phyloP scores from a whole-genome alignment of 2,329 filamentous ascomycete genomes.

The Penicillium sp. region DNA sequence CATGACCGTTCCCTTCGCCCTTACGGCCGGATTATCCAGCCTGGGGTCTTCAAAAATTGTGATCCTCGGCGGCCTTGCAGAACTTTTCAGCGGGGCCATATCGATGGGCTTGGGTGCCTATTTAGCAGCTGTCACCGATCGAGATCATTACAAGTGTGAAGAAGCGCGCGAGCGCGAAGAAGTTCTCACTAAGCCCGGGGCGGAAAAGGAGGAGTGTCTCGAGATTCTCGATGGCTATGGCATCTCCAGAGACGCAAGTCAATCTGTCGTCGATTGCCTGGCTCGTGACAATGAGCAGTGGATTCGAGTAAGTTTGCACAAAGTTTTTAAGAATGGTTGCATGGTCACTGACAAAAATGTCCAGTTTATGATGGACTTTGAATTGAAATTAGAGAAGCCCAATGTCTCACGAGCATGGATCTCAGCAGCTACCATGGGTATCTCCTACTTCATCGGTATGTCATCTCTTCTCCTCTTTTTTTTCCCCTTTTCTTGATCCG shows the following conservation, averaged over 20 bases:
- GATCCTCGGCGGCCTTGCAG: slow-evolving; percentile 68
- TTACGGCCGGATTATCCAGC: slow-evolving; percentile 65
- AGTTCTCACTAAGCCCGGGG: slow-evolving; percentile 46
- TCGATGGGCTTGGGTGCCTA: slow-evolving; percentile 73
- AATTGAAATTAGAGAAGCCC: slow-evolving; percentile 52
- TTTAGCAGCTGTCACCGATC: slow-evolving; percentile 54
- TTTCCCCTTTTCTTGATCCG: neutral
- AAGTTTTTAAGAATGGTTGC: neutral
- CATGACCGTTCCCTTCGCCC: slow-evolving; percentile 71
- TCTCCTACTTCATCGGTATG: slow-evolving; percentile 35
- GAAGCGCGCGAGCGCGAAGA: slow-evolving; percentile 50
- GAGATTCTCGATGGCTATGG: slow-evolving; percentile 54
- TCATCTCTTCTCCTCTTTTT: too few relatives aligned
- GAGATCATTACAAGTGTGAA: slow-evolving; percentile 43
- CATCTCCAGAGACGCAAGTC: slow-evolving; percentile 47
- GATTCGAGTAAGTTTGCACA: slow-evolving; percentile 39
- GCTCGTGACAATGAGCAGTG: slow-evolving; percentile 52
- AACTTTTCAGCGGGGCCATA: slow-evolving; percentile 70
- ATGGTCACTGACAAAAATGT: neutral
- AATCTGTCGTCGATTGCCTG: slow-evolving; percentile 54
- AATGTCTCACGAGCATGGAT: slow-evolving; percentile 49
- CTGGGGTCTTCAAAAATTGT: slow-evolving; percentile 62
- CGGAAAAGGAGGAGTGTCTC: slow-evolving; percentile 48
- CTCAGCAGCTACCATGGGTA: slow-evolving; percentile 41
- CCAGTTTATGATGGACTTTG: slow-evolving; percentile 63